Percentiles rank a stretch among this genome's conserved stretches.
phyloP scores from a whole-genome alignment of 805 yeast species.

The Lipomyces yamadae region DNA sequence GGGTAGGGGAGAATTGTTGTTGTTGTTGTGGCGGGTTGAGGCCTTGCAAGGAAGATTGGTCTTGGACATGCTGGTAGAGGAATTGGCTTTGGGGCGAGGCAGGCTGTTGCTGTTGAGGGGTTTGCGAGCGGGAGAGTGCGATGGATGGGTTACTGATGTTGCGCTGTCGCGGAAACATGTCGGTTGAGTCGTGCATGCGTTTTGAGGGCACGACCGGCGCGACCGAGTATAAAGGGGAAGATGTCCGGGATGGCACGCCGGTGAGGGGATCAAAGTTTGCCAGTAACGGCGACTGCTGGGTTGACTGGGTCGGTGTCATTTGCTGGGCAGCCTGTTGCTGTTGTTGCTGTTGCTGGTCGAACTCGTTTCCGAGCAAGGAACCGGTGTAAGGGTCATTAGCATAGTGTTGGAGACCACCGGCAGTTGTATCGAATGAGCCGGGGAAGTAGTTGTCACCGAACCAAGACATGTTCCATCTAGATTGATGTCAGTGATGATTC shows the following conservation, averaged over 20 bases:
- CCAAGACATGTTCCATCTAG: slow-evolving; percentile 26
- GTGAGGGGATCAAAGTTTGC: slow-evolving; percentile 1
- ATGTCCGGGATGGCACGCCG: slow-evolving; percentile 21
- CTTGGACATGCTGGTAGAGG: slow-evolving; percentile 17
- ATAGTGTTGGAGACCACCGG: slow-evolving; percentile 19
- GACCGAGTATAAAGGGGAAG: slow-evolving; percentile 29
- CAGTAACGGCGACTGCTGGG: slow-evolving; percentile 12
- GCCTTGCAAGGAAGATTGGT: neutral
- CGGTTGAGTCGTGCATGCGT: slow-evolving; percentile 18
- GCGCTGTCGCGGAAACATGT: slow-evolving; percentile 6
- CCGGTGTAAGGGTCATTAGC: slow-evolving; percentile 15
- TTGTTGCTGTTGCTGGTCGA: slow-evolving; percentile 21
- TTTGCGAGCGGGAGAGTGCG: slow-evolving; percentile 12
- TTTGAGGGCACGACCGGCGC: slow-evolving; percentile 26
- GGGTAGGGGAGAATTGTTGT: slow-evolving; percentile 9
- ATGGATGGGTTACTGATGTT: slow-evolving; percentile 1
- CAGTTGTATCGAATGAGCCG: slow-evolving; percentile 11
- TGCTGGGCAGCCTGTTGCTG: slow-evolving; percentile 28
- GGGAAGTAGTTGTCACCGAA: slow-evolving; percentile 20
- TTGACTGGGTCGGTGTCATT: slow-evolving; percentile 5
- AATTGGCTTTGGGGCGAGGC: slow-evolving; percentile 1
- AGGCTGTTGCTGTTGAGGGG: slow-evolving; percentile 19
- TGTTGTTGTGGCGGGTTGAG: slow-evolving; percentile 15
- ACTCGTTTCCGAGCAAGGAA: slow-evolving; percentile 3
- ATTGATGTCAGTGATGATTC: neutral